Evolutionary conservation across 768 basidiomycete species (phyloP), one percentile per base, ranked within the genome.

Genomic region (Lactarius vividus): DNA sequence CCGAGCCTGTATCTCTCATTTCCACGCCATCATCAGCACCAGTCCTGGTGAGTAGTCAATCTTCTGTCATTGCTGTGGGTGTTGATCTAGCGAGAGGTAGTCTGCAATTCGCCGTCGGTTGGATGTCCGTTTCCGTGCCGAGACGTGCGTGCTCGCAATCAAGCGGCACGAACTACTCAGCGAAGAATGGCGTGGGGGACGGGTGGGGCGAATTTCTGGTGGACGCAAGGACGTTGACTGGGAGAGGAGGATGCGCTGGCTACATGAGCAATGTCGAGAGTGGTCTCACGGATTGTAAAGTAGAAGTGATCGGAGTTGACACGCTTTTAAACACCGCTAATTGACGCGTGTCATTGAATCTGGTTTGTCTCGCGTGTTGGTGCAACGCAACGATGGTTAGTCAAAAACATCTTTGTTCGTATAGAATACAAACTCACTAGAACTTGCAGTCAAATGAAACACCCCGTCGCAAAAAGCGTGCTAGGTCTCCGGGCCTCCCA

Each of bases 231-330:
- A 79, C 57, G 80, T 77, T 15, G 49, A 52, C 10, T 52, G 23
- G 64, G 76, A 76, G 71, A 82, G 77, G 59, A 72, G 77, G 59
- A 72, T 81, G 58, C 79, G 83, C 7, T 86, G 86, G 87, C 75
- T 83, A 56, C 85, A 81, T 70, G 78, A 78, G n/a, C 82, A 83
- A 31, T 88, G 87, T 72, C 76, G 79, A 4, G 79, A 82, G 75
- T 76, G 73, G 75, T 70, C 63, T 35, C 68, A 63, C 33, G 44
- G 46, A 33, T n/a, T 28, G 40, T 65, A 57, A 46, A n/a, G 8
- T 35, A 29, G 15, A 23, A 13, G 44, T 28, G 10, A 11, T 55
- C 61, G 75, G 69, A 70, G 69, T 69, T 69, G 69, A 69, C 69
- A 70, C 69, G 69, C 62, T 69, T 70, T 70, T 4, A 57, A 58